A percentile compares a stretch with the other conserved stretches of the same genome.
These are phyloP conservation scores for Salmacisia buchloeana DNA, from an alignment of 1,284 basidiomycete genomes.

Conservation along the genomic window DNA sequence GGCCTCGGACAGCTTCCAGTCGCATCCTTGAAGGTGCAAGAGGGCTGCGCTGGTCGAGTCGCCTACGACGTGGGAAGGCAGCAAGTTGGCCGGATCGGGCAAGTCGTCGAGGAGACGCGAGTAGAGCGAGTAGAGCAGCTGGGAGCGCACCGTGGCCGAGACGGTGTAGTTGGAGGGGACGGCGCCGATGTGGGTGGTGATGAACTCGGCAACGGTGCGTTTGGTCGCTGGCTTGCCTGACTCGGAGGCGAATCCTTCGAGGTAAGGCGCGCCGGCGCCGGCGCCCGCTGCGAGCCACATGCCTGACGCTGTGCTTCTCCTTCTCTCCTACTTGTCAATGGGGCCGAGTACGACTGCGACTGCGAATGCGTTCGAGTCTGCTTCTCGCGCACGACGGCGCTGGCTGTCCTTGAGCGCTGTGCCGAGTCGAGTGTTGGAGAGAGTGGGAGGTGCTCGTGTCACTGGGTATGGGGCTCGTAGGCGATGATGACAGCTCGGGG, in stretches of 20 bases:
- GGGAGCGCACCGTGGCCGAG: background rate
- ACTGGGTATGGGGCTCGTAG: too few relatives aligned
- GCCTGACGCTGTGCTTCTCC: too few relatives aligned
- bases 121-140: background rate
- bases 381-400: too few relatives aligned
- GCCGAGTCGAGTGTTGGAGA: too few relatives aligned
- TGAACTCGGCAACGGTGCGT: slow-evolving; percentile 1
- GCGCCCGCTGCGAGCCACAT: background rate
- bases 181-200: slow-evolving; percentile 1
- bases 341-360: too few relatives aligned
- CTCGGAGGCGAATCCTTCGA: background rate
- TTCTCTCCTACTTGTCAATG: too few relatives aligned
- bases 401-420: too few relatives aligned
- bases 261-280: background rate
- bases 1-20: slow-evolving; percentile 32
- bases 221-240: background rate
- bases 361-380: too few relatives aligned
- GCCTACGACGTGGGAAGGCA: background rate
- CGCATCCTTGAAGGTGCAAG: slow-evolving; percentile 22
- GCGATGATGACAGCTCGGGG: too few relatives aligned
- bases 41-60: slow-evolving; percentile 19
- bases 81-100: background rate
- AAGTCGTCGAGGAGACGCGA: background rate
- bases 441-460: too few relatives aligned
- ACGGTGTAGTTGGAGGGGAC: slow-evolving; percentile 5